Conservation (phyloP, 345 rosid species). For the Salix brachista region DNA sequence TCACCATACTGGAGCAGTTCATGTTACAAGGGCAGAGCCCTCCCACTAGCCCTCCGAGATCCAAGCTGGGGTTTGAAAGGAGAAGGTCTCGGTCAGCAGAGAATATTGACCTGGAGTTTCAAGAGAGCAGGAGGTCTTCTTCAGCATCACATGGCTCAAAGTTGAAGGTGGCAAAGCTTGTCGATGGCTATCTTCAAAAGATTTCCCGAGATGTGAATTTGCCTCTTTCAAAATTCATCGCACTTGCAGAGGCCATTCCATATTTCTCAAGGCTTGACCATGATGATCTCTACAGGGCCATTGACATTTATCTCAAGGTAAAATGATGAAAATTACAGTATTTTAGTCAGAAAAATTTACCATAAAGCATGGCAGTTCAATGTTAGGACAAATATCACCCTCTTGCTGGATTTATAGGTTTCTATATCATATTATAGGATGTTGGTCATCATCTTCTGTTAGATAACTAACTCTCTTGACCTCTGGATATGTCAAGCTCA, state of each 20-base stretch:
- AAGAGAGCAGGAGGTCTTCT: conserved; percentile 88
- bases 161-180: conserved; percentile 89
- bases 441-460: conserved; percentile 31
- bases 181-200: conserved; percentile 81
- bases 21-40: conserved; percentile 92
- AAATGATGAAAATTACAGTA: neutral
- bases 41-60: conserved; percentile 79
- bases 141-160: conserved; percentile 94
- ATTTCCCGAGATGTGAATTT: conserved; percentile 69
- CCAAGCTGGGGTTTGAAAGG: conserved; percentile 65
- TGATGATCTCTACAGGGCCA: conserved; percentile 89
- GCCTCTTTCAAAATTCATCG: conserved; percentile 73
- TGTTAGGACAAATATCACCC: conserved; percentile 18
- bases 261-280: conserved; percentile 83
- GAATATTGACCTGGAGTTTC: conserved; percentile 75
- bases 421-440: conserved; percentile 20
- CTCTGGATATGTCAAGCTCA: conserved; percentile 16
- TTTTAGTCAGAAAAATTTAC: conserved; percentile 4
- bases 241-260: conserved; percentile 74
- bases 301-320: conserved; percentile 98
- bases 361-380: neutral
- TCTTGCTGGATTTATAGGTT: neutral
- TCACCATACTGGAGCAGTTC: conserved; percentile 76
- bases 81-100: conserved; percentile 92
- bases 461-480: conserved; percentile 61